Percentiles rank a stretch among this genome's conserved stretches.
phyloP scores from a whole-genome alignment of 78 protist genomes.

The Dictyostelium brefeldianum region DNA sequence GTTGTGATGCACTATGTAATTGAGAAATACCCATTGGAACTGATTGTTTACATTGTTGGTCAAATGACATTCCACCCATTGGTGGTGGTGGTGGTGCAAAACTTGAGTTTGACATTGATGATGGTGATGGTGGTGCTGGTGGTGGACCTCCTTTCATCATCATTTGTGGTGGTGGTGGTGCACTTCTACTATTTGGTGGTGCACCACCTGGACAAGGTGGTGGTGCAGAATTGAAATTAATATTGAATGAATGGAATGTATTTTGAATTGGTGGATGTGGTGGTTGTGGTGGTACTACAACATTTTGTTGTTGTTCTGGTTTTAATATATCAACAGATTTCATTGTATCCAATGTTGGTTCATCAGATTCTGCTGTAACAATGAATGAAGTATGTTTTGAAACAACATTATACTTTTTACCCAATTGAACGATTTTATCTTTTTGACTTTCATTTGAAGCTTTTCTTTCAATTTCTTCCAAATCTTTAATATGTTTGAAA shows the following conservation, averaged over 20 bases:
- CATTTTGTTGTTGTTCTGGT: not conserved
- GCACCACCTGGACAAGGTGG: not conserved
- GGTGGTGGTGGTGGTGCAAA: not conserved
- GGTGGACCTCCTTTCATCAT: not conserved
- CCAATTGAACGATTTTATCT: not conserved
- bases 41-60: too few relatives aligned
- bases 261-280: not conserved
- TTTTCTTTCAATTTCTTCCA: conserved; percentile 42
- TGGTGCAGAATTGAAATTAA: not conserved
- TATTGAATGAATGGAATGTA: too few relatives aligned
- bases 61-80: too few relatives aligned
- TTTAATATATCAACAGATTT: not conserved
- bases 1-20: too few relatives aligned
- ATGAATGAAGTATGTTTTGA: not conserved
- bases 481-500: conserved; percentile 25
- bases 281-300: not conserved
- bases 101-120: too few relatives aligned
- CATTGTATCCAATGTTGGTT: not conserved
- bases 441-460: conserved; percentile 6
- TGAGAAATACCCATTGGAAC: not conserved
- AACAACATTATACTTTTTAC: not conserved
- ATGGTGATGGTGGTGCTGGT: not conserved
- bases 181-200: not conserved
- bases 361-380: not conserved
- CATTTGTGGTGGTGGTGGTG: not conserved